phyloP scores from a whole-genome alignment of 768 basidiomycete genomes.

The Psilocybe tampanensis region DNA sequence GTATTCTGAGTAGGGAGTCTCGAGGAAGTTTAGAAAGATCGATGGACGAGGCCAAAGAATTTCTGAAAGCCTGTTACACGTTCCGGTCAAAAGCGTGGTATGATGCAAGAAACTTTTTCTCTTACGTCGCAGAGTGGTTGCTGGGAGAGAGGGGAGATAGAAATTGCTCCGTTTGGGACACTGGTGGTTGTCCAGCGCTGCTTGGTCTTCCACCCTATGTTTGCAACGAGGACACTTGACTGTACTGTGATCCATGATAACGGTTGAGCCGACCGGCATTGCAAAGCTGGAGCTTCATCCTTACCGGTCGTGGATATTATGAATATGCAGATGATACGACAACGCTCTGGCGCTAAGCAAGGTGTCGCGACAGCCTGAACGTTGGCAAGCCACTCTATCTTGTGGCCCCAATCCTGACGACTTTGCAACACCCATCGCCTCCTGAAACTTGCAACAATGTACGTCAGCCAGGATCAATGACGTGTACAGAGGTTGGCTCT shows the following conservation, averaged over 20 bases:
- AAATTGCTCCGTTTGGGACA: constrained; percentile 16
- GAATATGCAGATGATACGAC: constrained; percentile 57
- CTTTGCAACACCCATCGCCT: constrained; percentile 31
- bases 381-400: constrained; percentile 42
- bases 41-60: neutral
- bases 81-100: neutral
- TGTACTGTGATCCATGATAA: constrained; percentile 13
- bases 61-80: neutral
- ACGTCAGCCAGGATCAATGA: neutral
- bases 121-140: neutral
- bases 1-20: no score
- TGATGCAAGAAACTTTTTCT: no score
- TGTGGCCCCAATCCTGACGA: constrained; percentile 11
- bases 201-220: constrained; percentile 19
- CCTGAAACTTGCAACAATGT: constrained; percentile 30
- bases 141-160: constrained; percentile 3
- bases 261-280: neutral
- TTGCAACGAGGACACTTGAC: constrained; percentile 26
- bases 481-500: constrained; percentile 19
- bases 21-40: neutral
- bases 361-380: constrained; percentile 46
- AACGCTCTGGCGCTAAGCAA: constrained; percentile 45
- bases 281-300: constrained; percentile 13
- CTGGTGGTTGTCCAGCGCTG: constrained; percentile 21
- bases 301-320: constrained; percentile 50